Conservation (phyloP, 1,139 yeast species). For the Candida smagusa region DNA sequence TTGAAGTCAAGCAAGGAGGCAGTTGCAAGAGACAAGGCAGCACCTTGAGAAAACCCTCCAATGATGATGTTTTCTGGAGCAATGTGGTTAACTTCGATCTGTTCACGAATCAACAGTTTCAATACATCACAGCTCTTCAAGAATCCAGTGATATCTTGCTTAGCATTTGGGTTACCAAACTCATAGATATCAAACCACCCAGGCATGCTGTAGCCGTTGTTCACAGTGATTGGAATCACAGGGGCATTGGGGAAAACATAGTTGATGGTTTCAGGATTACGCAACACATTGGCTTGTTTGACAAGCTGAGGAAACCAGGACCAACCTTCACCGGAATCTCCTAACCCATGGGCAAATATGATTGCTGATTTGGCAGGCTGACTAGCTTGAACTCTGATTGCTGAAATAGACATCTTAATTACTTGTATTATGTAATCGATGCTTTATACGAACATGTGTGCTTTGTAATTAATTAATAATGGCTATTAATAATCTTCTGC, state of each 20-base stretch:
- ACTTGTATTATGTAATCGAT: background rate
- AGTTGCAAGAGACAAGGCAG: conserved; percentile 68
- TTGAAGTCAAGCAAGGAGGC: conserved; percentile 47
- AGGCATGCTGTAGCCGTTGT: conserved; percentile 68
- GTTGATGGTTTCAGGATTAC: conserved; percentile 57
- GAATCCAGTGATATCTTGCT: conserved; percentile 65
- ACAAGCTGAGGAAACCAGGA: conserved; percentile 60
- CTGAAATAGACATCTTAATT: conserved; percentile 17
- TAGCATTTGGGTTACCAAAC: conserved; percentile 46
- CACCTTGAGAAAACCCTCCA: conserved; percentile 97
- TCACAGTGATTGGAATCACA: conserved; percentile 59
- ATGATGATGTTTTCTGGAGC: conserved; percentile 69
- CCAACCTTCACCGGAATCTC: conserved; percentile 93
- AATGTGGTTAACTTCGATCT: conserved; percentile 56
- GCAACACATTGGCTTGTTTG: conserved; percentile 38
- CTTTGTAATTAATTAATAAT: background rate
- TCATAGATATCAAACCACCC: conserved; percentile 83
- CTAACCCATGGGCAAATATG: conserved; percentile 85
- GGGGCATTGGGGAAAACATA: conserved; percentile 93
- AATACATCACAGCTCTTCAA: conserved; percentile 53
- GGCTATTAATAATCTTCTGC: background rate
- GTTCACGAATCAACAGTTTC: conserved; percentile 56
- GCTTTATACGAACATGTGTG: too few relatives aligned
- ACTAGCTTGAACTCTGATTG: conserved; percentile 44
- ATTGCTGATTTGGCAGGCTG: conserved; percentile 51